Evolutionary conservation across 2,329 filamentous ascomycete genomes (phyloP).

Genomic region (Cercospora zeina): DNA sequence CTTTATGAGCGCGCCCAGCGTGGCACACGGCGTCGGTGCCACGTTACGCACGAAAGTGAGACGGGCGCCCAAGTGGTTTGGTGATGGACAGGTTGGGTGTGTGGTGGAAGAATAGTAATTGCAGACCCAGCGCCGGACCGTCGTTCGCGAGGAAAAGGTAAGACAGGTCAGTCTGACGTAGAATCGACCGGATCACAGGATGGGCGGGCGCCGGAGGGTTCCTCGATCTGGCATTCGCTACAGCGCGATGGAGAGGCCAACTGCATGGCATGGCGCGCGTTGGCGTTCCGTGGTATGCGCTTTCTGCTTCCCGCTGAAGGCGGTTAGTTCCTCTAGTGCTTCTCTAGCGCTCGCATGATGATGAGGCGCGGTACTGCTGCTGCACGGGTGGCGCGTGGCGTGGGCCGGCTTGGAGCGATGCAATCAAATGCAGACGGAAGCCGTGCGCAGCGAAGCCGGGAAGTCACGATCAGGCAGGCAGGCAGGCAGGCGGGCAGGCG

Average conservation of each 20-base stretch:
- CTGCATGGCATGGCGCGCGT: not conserved
- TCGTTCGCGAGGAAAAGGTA: not conserved
- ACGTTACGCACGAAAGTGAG: conserved; percentile 7
- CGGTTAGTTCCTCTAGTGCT: not conserved
- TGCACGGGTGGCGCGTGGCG: not conserved
- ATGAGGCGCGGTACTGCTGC: not conserved
- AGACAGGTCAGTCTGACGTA: not conserved
- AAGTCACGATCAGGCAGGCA: not conserved
- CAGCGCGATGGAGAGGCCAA: not conserved
- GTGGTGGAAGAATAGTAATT: not conserved
- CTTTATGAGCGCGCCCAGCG: not conserved
- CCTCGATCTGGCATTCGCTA: conserved; percentile 1
- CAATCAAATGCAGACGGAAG: not conserved
- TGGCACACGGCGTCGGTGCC: conserved; percentile 8
- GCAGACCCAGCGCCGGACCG: not conserved
- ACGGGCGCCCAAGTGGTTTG: not conserved
- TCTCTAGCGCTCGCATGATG: not conserved
- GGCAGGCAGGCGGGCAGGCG: no score
- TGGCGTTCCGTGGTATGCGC: conserved; percentile 2
- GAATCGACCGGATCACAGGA: not conserved
- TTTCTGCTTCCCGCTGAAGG: not conserved
- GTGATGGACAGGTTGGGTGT: not conserved
- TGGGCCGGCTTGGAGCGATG: not conserved
- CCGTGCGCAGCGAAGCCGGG: not conserved
- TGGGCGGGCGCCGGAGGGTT: not conserved